Conservation (phyloP, 805 yeast genomes). For the Candida sonorensis region DNA sequence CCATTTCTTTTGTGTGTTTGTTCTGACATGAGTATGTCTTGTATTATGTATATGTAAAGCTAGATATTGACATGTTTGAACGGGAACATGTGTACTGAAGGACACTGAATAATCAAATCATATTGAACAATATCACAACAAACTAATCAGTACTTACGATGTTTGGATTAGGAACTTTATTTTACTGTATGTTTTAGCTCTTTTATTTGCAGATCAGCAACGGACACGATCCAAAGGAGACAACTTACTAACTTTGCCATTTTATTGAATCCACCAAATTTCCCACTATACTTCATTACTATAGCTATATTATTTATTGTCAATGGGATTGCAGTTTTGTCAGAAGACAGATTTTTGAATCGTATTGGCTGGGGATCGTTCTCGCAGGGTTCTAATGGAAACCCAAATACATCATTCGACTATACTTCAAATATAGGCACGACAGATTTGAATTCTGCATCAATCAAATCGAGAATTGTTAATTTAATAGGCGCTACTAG, state of each 20-base stretch:
- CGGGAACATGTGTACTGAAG: no score
- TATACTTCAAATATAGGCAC: slow-evolving; percentile 18
- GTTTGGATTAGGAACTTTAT: slow-evolving; percentile 52
- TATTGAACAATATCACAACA: no score
- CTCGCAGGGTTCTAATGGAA: slow-evolving; percentile 25
- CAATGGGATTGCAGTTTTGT: slow-evolving; percentile 52
- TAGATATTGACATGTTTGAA: no score
- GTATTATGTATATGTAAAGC: no score
- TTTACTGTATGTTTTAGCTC: slow-evolving; percentile 33
- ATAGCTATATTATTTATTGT: slow-evolving; percentile 40
- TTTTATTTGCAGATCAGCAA: neutral
- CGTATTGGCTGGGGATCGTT: slow-evolving; percentile 36
- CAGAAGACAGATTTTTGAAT: slow-evolving; percentile 53
- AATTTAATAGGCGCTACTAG: slow-evolving; percentile 54
- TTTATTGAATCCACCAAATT: neutral
- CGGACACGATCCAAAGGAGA: no score
- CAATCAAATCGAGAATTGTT: slow-evolving; percentile 40
- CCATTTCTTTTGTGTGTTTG: no score
- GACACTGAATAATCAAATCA: no score
- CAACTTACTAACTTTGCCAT: slow-evolving; percentile 10
- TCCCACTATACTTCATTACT: no score
- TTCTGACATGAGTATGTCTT: no score
- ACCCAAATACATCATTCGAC: slow-evolving; percentile 12
- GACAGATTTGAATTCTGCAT: slow-evolving; percentile 2
- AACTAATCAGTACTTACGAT: no score